phyloP scores from a whole-genome alignment of 805 yeast genomes.

The Yarrowia sp. region DNA sequence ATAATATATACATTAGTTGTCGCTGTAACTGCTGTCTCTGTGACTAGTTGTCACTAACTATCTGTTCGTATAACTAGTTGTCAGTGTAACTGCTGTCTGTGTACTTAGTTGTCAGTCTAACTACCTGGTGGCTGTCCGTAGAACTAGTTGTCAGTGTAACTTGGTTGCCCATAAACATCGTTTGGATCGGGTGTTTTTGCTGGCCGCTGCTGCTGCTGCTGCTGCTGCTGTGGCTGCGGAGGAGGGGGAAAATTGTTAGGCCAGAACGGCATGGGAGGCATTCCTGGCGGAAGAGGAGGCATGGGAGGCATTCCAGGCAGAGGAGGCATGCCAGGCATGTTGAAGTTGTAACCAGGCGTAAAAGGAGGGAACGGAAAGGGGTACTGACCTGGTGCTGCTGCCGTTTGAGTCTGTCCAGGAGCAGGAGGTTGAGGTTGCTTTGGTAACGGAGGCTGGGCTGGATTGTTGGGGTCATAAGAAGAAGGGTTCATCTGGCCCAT shows the following conservation, averaged over 20 bases:
- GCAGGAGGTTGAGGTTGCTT: slow-evolving; percentile 1
- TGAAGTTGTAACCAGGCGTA: not conserved
- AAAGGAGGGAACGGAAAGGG: not conserved
- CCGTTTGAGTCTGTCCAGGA: not conserved
- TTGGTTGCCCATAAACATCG: slow-evolving; percentile 11
- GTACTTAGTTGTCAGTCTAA: too few relatives aligned
- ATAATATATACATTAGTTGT: slow-evolving; percentile 1
- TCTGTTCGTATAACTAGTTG: too few relatives aligned
- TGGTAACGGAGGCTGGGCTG: slow-evolving; percentile 1
- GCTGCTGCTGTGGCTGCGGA: not conserved
- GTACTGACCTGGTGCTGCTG: not conserved
- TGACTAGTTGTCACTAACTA: too few relatives aligned
- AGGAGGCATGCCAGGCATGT: not conserved
- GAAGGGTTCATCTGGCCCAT: not conserved
- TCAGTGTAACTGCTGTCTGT: too few relatives aligned
- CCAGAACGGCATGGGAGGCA: slow-evolving; percentile 11
- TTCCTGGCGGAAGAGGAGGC: not conserved
- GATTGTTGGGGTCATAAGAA: not conserved
- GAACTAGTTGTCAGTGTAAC: not conserved
- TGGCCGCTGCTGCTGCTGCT: not conserved
- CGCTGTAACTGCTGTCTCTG: not conserved
- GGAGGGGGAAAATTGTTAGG: not conserved
- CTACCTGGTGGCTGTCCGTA: too few relatives aligned
- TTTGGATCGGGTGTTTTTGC: not conserved
- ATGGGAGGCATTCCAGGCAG: not conserved